phyloP scores from a whole-genome alignment of 192 early-diverging fungal species.

The Coemansia sp. region DNA sequence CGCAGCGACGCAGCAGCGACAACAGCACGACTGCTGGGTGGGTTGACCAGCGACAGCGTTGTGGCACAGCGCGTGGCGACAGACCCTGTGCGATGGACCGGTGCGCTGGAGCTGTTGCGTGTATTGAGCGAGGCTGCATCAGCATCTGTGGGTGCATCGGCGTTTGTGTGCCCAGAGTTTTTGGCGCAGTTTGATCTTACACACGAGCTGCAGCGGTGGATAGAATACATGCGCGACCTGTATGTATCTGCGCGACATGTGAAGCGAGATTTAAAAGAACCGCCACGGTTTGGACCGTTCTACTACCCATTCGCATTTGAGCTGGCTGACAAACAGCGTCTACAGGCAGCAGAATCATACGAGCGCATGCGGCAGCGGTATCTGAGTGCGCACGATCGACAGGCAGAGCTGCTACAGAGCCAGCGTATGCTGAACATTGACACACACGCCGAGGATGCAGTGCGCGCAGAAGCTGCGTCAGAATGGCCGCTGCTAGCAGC shows the following conservation, averaged over 20 bases:
- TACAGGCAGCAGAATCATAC: conserved; percentile 26
- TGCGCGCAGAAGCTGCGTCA: conserved; percentile 14
- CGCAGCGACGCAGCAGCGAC: conserved; percentile 19
- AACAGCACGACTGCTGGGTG: conserved; percentile 11
- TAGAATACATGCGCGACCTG: conserved; percentile 14
- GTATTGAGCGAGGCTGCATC: conserved; percentile 17
- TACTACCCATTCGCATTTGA: conserved; percentile 40
- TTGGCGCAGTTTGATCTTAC: conserved; percentile 28
- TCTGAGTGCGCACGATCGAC: conserved; percentile 32
- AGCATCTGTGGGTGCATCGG: not conserved
- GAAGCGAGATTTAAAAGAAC: not conserved
- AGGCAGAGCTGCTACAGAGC: conserved; percentile 31
- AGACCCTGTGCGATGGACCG: conserved; percentile 26
- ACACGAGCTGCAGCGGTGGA: conserved; percentile 30
- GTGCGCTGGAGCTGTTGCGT: conserved; percentile 41
- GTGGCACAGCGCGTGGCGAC: conserved; percentile 18
- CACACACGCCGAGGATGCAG: conserved; percentile 30
- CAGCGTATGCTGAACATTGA: conserved; percentile 43
- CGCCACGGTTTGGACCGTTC: conserved; percentile 27
- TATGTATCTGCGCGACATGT: not conserved
- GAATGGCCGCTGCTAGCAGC: conserved; percentile 42
- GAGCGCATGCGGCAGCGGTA: conserved; percentile 35
- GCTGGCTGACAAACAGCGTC: conserved; percentile 12
- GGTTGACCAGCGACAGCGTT: conserved; percentile 19
- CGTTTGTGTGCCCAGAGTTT: conserved; percentile 7